Base-by-base conservation (phyloP, 768 basidiomycete genomes). In the Coprinopsis sp. region DNA sequence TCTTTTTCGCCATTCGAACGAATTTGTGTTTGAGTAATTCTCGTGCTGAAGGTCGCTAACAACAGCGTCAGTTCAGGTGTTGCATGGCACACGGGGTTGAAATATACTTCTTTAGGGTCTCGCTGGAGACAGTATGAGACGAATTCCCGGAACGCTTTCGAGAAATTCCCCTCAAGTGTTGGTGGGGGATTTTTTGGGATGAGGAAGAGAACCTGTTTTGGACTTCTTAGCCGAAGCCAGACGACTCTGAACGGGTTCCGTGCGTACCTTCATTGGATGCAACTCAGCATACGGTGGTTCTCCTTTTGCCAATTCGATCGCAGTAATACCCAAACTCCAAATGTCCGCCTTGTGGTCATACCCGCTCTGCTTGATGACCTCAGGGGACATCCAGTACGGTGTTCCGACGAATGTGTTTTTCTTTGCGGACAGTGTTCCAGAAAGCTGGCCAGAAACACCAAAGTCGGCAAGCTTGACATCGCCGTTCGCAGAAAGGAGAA, bases 351-450 rank as follows among this genome's bases (percentile, higher is more conserved):
- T 98, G 64, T 94, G 88, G 58, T 98, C 96, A 66, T 99, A 99
- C 3, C 96, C 96, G 47, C 92, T 95, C 68, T 99, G 96, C 64
- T 98, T 98, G 72, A 99, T 99, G 19, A 98, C 94, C 62, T 99
- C 96, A 5, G 96, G 96, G 6, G 91, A 92, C 96, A 99, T 99
- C 96, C 96, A 99, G 62, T 98, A 99, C 3, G 95, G 95, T 14
- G 95, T 94, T 23, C 91, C 91, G 25, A 95, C 95, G 62, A 94
- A 97, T 1, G 95, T 99, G 57, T 99, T 98, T 79, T 97, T 93
- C 78, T 91, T 92, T 16, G 89, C 90, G 10, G 87, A 90, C 34
- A 94, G 70, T 1, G 90, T 94, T 3, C 92, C 92, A 18, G 90
- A 93, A 23, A 99, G 76, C 59, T 99, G 96, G 23, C 96, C 96